Conservation (phyloP, 2,329 filamentous ascomycete species). For the Beauveria bassiana region DNA sequence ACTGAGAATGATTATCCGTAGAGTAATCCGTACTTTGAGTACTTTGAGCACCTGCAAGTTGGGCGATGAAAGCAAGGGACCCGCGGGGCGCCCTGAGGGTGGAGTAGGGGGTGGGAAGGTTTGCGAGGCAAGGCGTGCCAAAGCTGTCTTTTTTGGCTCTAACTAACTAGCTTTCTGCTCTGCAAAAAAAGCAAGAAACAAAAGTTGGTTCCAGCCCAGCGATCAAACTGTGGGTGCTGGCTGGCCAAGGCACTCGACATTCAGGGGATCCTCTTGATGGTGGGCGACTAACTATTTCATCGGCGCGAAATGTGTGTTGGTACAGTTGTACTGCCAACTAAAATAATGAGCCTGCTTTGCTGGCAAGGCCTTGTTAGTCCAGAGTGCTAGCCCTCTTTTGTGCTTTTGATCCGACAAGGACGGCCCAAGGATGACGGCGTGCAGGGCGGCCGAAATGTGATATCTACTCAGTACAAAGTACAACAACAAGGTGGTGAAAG, state of each 20-base stretch:
- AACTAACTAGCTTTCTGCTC: background rate
- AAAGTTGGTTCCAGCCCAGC: background rate
- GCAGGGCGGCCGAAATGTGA: too few relatives aligned
- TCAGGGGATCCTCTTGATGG: background rate
- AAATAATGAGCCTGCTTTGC: background rate
- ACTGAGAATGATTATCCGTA: too few relatives aligned
- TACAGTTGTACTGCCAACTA: background rate
- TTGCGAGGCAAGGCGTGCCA: background rate
- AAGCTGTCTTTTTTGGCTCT: background rate
- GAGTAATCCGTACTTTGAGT: too few relatives aligned
- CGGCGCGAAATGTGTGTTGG: background rate
- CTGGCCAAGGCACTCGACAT: background rate
- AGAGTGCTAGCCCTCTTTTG: background rate
- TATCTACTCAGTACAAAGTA: too few relatives aligned
- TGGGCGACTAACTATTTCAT: background rate
- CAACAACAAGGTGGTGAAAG: too few relatives aligned
- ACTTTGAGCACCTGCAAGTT: background rate
- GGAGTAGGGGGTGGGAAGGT: background rate
- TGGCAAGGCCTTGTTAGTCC: background rate
- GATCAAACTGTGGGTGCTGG: conserved; percentile 5
- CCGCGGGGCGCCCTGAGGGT: background rate
- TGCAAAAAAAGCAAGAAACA: background rate
- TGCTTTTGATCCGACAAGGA: background rate
- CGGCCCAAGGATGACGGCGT: too few relatives aligned
- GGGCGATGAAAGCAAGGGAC: background rate